Percentiles rank a stretch among this genome's conserved stretches.
Conservation (phyloP, 2,329 filamentous ascomycete genomes). For the Fusarium aywerte region DNA sequence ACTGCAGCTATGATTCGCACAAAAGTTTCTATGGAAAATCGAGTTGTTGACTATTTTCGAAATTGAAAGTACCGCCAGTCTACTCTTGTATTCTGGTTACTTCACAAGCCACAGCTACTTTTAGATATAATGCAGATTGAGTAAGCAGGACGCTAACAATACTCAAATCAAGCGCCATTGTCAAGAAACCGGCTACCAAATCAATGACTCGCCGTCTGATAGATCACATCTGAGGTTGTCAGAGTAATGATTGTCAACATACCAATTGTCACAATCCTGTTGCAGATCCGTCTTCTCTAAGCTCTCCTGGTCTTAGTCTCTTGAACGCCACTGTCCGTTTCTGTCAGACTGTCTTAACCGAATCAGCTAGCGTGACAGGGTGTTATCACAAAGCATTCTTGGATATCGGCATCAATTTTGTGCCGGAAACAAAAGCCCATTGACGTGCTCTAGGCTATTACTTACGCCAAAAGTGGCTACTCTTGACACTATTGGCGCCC, state of each 20-base stretch:
- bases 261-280: neutral
- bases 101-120: neutral
- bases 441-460: neutral
- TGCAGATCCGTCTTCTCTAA: neutral
- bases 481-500: neutral
- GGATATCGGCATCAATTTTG: neutral
- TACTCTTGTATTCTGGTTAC: too few relatives aligned
- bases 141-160: neutral
- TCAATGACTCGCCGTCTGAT: neutral
- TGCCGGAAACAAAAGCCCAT: neutral
- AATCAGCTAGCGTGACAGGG: neutral
- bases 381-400: neutral
- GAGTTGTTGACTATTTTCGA: too few relatives aligned
- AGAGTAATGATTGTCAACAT: neutral
- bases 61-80: too few relatives aligned
- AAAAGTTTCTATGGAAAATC: too few relatives aligned
- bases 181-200: neutral
- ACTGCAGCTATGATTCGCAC: too few relatives aligned
- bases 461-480: neutral
- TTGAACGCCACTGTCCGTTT: slow-evolving; percentile 10
- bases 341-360: neutral
- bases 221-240: neutral
- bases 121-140: too few relatives aligned
- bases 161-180: neutral
- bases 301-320: neutral